These are phyloP conservation scores for Xylariales sp. DNA, from an alignment of 2,329 filamentous ascomycete species.

Conservation along the genomic window DNA sequence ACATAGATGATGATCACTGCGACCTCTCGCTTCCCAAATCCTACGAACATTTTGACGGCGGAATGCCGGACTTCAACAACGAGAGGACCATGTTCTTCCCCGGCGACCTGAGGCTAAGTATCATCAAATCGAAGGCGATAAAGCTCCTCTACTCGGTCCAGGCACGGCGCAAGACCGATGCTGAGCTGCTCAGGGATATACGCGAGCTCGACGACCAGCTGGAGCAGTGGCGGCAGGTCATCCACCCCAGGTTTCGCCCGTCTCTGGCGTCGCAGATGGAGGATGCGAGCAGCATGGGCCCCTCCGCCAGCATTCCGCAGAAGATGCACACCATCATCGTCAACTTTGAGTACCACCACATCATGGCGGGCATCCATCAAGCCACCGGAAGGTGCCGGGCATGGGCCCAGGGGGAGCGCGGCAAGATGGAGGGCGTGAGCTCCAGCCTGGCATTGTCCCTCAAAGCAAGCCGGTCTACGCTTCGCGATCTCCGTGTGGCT, in stretches of 20 bases:
- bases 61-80: conserved; percentile 14
- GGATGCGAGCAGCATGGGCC: conserved; percentile 12
- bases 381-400: conserved; percentile 47
- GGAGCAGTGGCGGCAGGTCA: conserved; percentile 47
- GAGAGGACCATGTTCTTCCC: conserved; percentile 29
- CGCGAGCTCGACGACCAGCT: conserved; percentile 53
- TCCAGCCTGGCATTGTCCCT: conserved; percentile 50
- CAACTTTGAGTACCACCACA: conserved; percentile 51
- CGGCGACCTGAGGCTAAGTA: conserved; percentile 42
- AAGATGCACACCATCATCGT: conserved; percentile 44
- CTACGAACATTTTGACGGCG: conserved; percentile 28
- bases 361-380: conserved; percentile 50
- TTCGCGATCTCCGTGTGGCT: conserved; percentile 41
- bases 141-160: conserved; percentile 44
- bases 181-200: conserved; percentile 49
- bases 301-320: conserved; percentile 17
- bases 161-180: conserved; percentile 45
- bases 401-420: conserved; percentile 27
- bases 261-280: conserved; percentile 33
- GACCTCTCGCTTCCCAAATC: conserved; percentile 43
- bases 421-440: conserved; percentile 39
- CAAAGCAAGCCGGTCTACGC: conserved; percentile 51
- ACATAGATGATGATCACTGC: conserved; percentile 46
- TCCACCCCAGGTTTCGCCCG: conserved; percentile 41
- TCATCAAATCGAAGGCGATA: conserved; percentile 47